Percentiles rank a stretch among this genome's conserved stretches.
Conservation (phyloP, 306 rosid genomes). For the Trichosanthes truncata region DNA sequence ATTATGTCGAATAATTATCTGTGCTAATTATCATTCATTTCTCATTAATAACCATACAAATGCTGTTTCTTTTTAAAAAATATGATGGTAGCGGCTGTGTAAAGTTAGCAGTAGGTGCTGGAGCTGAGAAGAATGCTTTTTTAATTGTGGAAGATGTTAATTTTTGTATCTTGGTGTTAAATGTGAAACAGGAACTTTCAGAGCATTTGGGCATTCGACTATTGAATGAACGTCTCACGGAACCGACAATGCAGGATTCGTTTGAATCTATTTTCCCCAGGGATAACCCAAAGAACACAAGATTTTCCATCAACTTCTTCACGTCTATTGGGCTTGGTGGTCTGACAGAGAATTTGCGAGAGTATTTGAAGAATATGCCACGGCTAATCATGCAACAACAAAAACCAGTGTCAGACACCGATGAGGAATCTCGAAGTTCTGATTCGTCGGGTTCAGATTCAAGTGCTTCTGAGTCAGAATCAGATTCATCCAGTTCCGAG, state of each 20-base stretch:
- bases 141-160: not conserved
- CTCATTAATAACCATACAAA: not conserved
- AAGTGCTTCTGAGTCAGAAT: slow-evolving; percentile 31
- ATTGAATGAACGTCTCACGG: slow-evolving; percentile 56
- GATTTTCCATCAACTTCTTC: slow-evolving; percentile 86
- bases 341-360: slow-evolving; percentile 79
- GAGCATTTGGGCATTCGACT: slow-evolving; percentile 72
- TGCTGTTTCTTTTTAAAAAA: not conserved
- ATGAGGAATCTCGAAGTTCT: slow-evolving; percentile 36
- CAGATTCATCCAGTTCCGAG: slow-evolving; percentile 41
- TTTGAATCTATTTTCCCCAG: slow-evolving; percentile 67
- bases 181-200: slow-evolving; percentile 62
- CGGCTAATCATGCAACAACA: slow-evolving; percentile 87
- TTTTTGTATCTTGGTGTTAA: slow-evolving; percentile 13
- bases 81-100: not conserved
- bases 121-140: not conserved
- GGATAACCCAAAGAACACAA: slow-evolving; percentile 85
- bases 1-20: not conserved
- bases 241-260: slow-evolving; percentile 55
- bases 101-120: not conserved
- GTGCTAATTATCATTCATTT: not conserved
- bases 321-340: slow-evolving; percentile 96
- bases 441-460: slow-evolving; percentile 44
- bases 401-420: slow-evolving; percentile 48
- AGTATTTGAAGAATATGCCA: slow-evolving; percentile 86